phyloP scores from a whole-genome alignment of 2,329 filamentous ascomycete genomes.

The Aspergillus aculeatinus region DNA sequence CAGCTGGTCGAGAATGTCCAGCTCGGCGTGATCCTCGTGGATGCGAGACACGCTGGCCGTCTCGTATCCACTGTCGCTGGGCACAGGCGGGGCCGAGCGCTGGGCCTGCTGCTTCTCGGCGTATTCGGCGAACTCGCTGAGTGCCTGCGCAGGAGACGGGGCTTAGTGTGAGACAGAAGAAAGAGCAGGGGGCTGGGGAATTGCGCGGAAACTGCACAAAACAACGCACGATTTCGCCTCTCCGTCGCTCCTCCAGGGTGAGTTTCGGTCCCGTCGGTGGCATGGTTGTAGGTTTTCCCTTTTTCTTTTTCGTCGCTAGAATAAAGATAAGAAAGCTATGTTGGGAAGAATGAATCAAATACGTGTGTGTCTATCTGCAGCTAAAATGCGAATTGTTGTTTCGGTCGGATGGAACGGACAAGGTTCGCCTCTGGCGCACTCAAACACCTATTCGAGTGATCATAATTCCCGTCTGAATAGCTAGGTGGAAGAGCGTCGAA shows the following conservation, averaged over 20 bases:
- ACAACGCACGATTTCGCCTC: slow-evolving; percentile 73
- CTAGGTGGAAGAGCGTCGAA: slow-evolving; percentile 8
- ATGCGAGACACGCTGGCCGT: slow-evolving; percentile 35
- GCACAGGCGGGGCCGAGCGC: slow-evolving; percentile 37
- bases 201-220: no score
- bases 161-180: slow-evolving; percentile 5
- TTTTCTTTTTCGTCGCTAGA: background rate
- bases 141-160: slow-evolving; percentile 53
- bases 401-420: slow-evolving; percentile 21
- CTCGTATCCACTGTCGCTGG: slow-evolving; percentile 44
- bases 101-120: slow-evolving; percentile 86
- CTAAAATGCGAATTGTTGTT: slow-evolving; percentile 1
- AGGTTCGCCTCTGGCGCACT: slow-evolving; percentile 38
- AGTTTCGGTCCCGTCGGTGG: slow-evolving; percentile 53
- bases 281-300: slow-evolving; percentile 27
- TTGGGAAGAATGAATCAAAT: background rate
- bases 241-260: slow-evolving; percentile 74
- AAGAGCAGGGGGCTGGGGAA: background rate
- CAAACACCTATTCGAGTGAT: slow-evolving; percentile 45
- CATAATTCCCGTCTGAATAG: slow-evolving; percentile 32
- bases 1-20: slow-evolving; percentile 82
- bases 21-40: slow-evolving; percentile 75
- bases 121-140: slow-evolving; percentile 97
- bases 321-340: slow-evolving; percentile 8
- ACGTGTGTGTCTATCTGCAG: background rate